Base-by-base conservation (phyloP, 1,284 basidiomycete genomes). In the Boletus smithii region DNA sequence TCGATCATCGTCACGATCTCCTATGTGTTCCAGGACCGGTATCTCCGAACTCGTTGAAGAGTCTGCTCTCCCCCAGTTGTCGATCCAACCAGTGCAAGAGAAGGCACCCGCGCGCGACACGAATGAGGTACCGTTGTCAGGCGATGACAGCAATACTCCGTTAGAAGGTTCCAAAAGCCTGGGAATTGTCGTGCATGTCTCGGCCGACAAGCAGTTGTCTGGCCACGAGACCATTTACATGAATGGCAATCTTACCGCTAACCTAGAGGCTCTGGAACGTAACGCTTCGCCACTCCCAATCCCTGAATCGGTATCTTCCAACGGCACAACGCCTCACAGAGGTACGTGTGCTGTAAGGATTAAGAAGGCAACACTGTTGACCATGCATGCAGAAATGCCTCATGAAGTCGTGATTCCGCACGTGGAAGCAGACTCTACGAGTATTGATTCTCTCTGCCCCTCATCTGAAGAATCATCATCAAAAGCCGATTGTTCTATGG, bases 1-100 rank as follows among this genome's bases (percentile, higher is more conserved):
- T 49, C 67, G 67, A 51, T 72, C 72, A 42, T 53, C 53, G 5
- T 73, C 72, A 42, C 67, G 65, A 50, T 73, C 71, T 9, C 70
- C 71, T 41, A 64, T 65, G 41, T 62, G 56, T 20, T 69, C 68
- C 43, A 59, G 51, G 53, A 52, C 64, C 57, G 59, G 50, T 54
- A 59, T 65, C 49, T 66, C 69, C 54, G 60, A 58, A 43, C 49
- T 35, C 30, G 53, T 45, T 37, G 57, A 62, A 42, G 57, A 53
- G 41, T 50, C 51, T 40, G 3, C 44, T 52, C 48, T 62, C 50
- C 50, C 36, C 31, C 51, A 46, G 42, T 16, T 37, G 42, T 59
- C 51, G 53, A 59, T 54, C 49, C 55, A 52, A 51, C 46, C 53
- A 45, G 53, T 62, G 61, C 59, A 52, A 23, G 50, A 59, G 48